phyloP scores from a whole-genome alignment of 2,329 filamentous ascomycete genomes.

The Scorias spongiosa region DNA sequence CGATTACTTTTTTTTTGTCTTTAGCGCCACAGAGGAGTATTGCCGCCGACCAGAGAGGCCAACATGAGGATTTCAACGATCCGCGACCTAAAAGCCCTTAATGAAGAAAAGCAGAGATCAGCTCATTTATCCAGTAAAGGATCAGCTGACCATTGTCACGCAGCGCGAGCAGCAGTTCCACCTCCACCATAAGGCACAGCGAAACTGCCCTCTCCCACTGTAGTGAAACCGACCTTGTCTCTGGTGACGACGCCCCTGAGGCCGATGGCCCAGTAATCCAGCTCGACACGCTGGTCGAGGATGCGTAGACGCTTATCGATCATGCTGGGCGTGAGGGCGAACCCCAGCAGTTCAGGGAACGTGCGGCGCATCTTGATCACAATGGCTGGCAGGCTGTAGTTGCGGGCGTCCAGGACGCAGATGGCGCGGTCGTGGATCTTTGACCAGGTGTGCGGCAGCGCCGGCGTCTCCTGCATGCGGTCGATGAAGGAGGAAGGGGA shows the following conservation, averaged over 20 bases:
- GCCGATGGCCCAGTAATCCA: slow-evolving; percentile 16
- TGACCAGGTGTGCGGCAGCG: slow-evolving; percentile 17
- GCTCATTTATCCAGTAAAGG: too few relatives aligned
- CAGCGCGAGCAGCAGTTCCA: background rate
- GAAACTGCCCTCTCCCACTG: background rate
- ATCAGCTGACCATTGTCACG: too few relatives aligned
- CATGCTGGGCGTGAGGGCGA: slow-evolving; percentile 15
- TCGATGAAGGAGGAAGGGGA: slow-evolving; percentile 9
- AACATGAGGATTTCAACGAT: too few relatives aligned
- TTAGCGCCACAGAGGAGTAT: too few relatives aligned
- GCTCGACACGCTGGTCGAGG: slow-evolving; percentile 19
- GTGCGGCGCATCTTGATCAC: slow-evolving; percentile 15
- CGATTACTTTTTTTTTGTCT: too few relatives aligned
- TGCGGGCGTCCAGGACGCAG: slow-evolving; percentile 19
- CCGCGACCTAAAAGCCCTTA: too few relatives aligned
- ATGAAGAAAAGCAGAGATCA: too few relatives aligned
- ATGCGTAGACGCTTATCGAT: slow-evolving; percentile 21
- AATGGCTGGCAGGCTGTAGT: slow-evolving; percentile 15
- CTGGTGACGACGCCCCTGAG: slow-evolving; percentile 1
- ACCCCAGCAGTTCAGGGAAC: slow-evolving; percentile 15
- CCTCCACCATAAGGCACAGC: background rate
- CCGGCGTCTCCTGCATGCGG: slow-evolving; percentile 13
- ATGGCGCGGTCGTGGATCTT: slow-evolving; percentile 19
- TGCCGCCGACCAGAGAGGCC: too few relatives aligned
- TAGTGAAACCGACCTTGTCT: background rate